phyloP scores from a whole-genome alignment of 2,329 filamentous ascomycete genomes.

The Dothideomycetes sp. region DNA sequence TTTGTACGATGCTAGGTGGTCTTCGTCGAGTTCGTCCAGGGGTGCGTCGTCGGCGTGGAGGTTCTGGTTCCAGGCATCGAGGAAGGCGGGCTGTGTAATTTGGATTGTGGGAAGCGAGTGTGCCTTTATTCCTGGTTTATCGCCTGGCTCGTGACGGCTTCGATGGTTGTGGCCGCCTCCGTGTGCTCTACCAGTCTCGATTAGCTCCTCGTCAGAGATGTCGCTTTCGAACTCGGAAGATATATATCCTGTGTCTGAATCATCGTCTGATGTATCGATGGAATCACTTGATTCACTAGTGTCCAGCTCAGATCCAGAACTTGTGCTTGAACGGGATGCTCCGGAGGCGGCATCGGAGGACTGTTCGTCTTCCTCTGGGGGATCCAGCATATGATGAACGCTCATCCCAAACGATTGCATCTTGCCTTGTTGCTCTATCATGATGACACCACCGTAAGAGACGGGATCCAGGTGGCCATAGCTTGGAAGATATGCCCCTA shows the following conservation, averaged over 20 bases:
- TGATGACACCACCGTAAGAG: conserved; percentile 76
- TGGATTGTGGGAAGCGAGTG: conserved; percentile 67
- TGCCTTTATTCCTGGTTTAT: conserved; percentile 66
- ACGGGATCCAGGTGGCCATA: conserved; percentile 81
- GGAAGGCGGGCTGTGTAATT: conserved; percentile 83
- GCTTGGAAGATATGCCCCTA: conserved; percentile 71
- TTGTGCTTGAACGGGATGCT: conserved; percentile 22
- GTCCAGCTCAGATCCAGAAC: not conserved
- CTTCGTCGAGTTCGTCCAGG: conserved; percentile 67
- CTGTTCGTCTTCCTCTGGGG: conserved; percentile 43
- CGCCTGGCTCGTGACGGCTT: conserved; percentile 37
- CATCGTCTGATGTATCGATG: conserved; percentile 20
- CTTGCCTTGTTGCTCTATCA: conserved; percentile 58
- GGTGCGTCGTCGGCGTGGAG: conserved; percentile 63
- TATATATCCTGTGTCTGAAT: conserved; percentile 38
- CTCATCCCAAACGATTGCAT: conserved; percentile 78
- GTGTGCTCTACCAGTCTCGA: conserved; percentile 11
- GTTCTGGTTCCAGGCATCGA: conserved; percentile 55
- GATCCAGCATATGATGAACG: conserved; percentile 89
- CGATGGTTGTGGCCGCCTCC: no score
- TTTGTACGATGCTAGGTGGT: conserved; percentile 68
- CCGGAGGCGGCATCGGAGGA: conserved; percentile 28
- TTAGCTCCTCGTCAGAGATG: conserved; percentile 14
- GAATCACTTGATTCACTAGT: not conserved
- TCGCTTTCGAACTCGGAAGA: conserved; percentile 25